These are phyloP conservation scores for Solanum stenotomum DNA, from an alignment of 257 asterid species.

Conservation along the genomic window DNA sequence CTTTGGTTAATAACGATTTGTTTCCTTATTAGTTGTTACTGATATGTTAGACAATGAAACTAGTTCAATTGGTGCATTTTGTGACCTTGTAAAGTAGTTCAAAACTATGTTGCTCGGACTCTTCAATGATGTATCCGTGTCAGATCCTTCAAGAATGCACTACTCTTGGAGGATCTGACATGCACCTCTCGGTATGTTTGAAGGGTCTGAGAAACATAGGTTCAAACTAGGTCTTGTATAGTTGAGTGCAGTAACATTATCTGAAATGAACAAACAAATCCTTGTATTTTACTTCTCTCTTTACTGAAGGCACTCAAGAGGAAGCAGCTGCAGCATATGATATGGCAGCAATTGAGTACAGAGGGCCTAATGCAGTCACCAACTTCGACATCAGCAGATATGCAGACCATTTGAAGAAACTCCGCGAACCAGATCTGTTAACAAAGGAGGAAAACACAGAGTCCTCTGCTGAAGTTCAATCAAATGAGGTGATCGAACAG, in stretches of 20 bases:
- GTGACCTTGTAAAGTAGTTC: neutral
- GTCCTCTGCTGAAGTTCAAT: conserved; percentile 3
- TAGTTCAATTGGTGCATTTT: neutral
- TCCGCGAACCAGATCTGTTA: neutral
- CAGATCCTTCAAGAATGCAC: neutral
- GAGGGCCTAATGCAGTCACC: conserved; percentile 78
- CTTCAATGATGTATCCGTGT: neutral
- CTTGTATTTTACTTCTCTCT: neutral
- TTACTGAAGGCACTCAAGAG: conserved; percentile 56
- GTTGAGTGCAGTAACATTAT: neutral
- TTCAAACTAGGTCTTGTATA: neutral
- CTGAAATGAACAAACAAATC: neutral
- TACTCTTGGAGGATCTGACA: neutral
- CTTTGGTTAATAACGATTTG: neutral
- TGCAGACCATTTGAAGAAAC: conserved; percentile 32
- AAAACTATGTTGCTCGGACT: neutral
- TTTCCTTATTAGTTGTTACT: neutral
- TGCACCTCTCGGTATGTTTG: neutral
- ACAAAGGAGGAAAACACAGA: conserved; percentile 2
- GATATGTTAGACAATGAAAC: neutral
- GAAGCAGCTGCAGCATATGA: conserved; percentile 92
- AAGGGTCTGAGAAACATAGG: neutral
- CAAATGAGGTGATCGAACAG: conserved; percentile 5
- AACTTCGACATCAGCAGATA: conserved; percentile 75
- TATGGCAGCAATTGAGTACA: conserved; percentile 68